Evolutionary conservation across 179 eudicot genomes (phyloP), one percentile per base, ranked within the genome.

Genomic region (Silene noctiflora): DNA sequence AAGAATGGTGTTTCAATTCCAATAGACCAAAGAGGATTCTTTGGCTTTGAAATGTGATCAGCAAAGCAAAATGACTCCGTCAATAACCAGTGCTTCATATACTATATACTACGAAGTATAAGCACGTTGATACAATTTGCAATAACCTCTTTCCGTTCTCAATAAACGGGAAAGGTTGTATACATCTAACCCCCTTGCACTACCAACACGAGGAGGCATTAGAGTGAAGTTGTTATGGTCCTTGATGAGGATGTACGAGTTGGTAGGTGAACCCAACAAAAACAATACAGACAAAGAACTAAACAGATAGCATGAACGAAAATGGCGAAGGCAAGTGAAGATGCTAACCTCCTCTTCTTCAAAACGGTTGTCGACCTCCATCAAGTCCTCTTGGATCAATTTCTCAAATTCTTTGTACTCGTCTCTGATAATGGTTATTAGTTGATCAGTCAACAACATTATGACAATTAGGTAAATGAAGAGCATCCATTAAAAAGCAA

Each of bases 381-480:
- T 77, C 83, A 93, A 84, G 80, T 93, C 97, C 76, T 83, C 90
- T 80, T 93, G 90, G 76, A 93, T 91, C 71, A 84, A 82, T 78
- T 89, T 91, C 80, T 93, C 98, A 75, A 93, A 93, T 79, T 90
- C 93, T 86, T 90, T 93, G 86, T 91, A 93, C 84, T 93, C 98
- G 71, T 91, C 98, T 76, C 98, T 93, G 89, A 22, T 48, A 76
- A 82, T 24, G 74, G 79, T 17, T 24, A 17, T 17, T 24, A 17
- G 76, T 48, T 21, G 46, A 3, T 44, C 74, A 78, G 39, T 66
- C 48, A 70, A 60, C 48, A 70, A 42, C 21, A 62, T 14, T 65
- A 70, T 25, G 35, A 35, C 14, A 17, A 76, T 61, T 53, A 67
- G 21, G 9, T 21, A 33, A 33, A 0, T 51, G n/a, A 25, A n/a